Evolutionary conservation across 192 early-diverging fungal species (phyloP).

Genomic region (Coemansia guatemalensis): DNA sequence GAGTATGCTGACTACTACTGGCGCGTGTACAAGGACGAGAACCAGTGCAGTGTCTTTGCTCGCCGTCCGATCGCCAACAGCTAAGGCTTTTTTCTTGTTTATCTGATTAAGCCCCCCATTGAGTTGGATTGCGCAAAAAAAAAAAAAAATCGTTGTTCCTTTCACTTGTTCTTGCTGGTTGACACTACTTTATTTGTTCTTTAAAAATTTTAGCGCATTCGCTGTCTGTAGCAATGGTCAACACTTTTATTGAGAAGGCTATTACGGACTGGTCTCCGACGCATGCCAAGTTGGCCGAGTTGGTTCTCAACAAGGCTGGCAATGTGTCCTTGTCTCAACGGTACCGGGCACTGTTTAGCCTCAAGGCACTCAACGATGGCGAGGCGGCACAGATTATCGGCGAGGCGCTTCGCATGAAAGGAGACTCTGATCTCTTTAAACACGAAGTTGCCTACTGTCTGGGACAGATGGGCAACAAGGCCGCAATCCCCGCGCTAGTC

Average conservation of each 20-base stretch:
- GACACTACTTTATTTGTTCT: constrained; percentile 4
- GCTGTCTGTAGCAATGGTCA: constrained; percentile 32
- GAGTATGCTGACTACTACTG: constrained; percentile 88
- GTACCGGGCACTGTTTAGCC: constrained; percentile 91
- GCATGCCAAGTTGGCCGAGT: constrained; percentile 63
- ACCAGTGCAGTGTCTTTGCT: constrained; percentile 44
- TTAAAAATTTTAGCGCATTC: background rate
- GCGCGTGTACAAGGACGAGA: constrained; percentile 79
- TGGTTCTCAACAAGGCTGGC: constrained; percentile 63
- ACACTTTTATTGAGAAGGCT: constrained; percentile 44
- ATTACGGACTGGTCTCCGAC: constrained; percentile 45
- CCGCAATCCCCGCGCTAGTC: constrained; percentile 69
- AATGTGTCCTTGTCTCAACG: constrained; percentile 74
- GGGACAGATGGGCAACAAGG: constrained; percentile 88
- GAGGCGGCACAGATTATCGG: constrained; percentile 80
- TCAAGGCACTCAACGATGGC: constrained; percentile 78
- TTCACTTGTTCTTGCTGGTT: constrained; percentile 6
- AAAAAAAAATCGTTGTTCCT: constrained; percentile 1
- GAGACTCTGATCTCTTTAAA: constrained; percentile 86
- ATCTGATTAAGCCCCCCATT: constrained; percentile 7
- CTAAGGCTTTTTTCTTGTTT: background rate
- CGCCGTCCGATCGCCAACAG: constrained; percentile 42
- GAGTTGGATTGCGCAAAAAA: background rate
- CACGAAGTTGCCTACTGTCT: constrained; percentile 97
- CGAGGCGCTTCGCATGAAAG: constrained; percentile 67